These are phyloP conservation scores for Yarrowia phangngaensis DNA, from an alignment of 805 yeast species.

Conservation along the genomic window DNA sequence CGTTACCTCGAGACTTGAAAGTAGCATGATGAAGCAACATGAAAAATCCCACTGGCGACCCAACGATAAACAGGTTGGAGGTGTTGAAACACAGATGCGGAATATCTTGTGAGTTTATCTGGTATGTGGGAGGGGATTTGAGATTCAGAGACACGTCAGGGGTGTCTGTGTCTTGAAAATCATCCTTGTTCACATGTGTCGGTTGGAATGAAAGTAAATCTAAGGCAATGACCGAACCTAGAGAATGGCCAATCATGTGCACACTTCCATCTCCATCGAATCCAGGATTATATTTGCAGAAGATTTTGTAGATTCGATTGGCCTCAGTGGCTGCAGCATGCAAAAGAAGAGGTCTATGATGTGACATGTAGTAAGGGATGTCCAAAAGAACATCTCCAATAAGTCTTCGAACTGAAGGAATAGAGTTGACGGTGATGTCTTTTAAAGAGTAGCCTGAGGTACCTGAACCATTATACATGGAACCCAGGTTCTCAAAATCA, in stretches of 20 bases:
- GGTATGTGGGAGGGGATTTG: slow-evolving; percentile 10
- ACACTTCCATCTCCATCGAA: slow-evolving; percentile 51
- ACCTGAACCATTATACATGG: slow-evolving; percentile 4
- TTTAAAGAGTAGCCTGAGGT: slow-evolving; percentile 51
- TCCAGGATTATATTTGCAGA: slow-evolving; percentile 61
- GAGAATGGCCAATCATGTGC: slow-evolving; percentile 86
- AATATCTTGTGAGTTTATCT: slow-evolving; percentile 29
- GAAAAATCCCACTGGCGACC: slow-evolving; percentile 86
- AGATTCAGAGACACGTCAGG: slow-evolving; percentile 27
- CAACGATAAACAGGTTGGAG: slow-evolving; percentile 70
- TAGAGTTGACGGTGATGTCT: slow-evolving; percentile 73
- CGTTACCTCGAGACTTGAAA: slow-evolving; percentile 35
- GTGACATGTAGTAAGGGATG: slow-evolving; percentile 72
- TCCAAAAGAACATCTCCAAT: slow-evolving; percentile 86
- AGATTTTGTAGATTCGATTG: slow-evolving; percentile 62
- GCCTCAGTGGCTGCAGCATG: slow-evolving; percentile 65
- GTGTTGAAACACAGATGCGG: slow-evolving; percentile 63
- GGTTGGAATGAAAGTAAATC: slow-evolving; percentile 57
- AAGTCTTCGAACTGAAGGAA: slow-evolving; percentile 67
- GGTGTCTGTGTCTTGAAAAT: slow-evolving; percentile 30
- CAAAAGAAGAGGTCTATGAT: slow-evolving; percentile 59
- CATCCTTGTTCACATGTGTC: slow-evolving; percentile 30
- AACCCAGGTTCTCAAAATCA: slow-evolving; percentile 39
- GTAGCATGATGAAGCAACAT: slow-evolving; percentile 36
- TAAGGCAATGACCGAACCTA: slow-evolving; percentile 79